Evolutionary conservation across 208 protist species (phyloP).

Genomic region (Trypanosoma conorhini): DNA sequence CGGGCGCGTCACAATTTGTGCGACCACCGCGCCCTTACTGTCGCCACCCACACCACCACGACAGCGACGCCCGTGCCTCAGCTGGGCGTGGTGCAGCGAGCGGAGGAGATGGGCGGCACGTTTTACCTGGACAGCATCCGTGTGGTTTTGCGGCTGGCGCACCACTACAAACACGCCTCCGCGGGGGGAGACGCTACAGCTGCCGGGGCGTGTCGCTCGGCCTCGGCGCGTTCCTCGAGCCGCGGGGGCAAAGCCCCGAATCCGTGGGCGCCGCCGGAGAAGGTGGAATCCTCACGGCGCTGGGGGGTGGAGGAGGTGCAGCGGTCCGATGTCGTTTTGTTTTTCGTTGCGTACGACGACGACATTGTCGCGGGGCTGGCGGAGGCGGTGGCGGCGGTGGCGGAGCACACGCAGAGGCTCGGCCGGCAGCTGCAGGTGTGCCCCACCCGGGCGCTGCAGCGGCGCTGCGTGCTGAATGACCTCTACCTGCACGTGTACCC

Average conservation of each 20-base stretch:
- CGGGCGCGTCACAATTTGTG: neutral
- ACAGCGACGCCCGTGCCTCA: neutral
- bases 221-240: neutral
- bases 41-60: neutral
- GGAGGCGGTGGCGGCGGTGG: slow-evolving; percentile 42
- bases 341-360: slow-evolving; percentile 34
- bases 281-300: slow-evolving; percentile 21
- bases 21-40: neutral
- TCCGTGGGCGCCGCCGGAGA: slow-evolving; percentile 37
- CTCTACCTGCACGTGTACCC: slow-evolving; percentile 78
- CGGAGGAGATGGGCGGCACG: slow-evolving; percentile 34
- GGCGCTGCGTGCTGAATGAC: slow-evolving; percentile 65
- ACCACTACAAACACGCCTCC: slow-evolving; percentile 42
- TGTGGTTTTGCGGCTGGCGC: slow-evolving; percentile 48
- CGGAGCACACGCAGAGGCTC: slow-evolving; percentile 54
- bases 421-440: slow-evolving; percentile 44
- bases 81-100: slow-evolving; percentile 39
- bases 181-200: neutral
- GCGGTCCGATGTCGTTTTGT: slow-evolving; percentile 57
- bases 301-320: slow-evolving; percentile 55
- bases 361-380: slow-evolving; percentile 51
- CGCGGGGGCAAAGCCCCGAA: slow-evolving; percentile 36
- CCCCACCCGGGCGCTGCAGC: slow-evolving; percentile 41
- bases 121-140: slow-evolving; percentile 62
- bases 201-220: neutral